These are phyloP conservation scores for Solanum verrucosum DNA, from an alignment of 257 asterid genomes.

Conservation along the genomic window DNA sequence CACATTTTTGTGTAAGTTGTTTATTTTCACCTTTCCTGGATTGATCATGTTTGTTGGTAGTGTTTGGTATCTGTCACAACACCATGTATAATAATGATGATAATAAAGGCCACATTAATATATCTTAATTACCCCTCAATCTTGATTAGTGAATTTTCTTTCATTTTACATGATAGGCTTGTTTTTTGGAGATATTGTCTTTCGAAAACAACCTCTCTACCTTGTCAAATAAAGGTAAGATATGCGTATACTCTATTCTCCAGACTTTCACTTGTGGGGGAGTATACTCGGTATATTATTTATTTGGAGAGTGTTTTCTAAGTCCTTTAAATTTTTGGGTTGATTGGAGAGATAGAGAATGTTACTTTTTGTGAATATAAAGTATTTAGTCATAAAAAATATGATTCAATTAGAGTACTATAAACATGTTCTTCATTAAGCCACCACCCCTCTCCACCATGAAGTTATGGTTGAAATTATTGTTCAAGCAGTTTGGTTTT, in stretches of 20 bases:
- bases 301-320: not conserved
- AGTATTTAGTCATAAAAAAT: not conserved
- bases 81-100: not conserved
- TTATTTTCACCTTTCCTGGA: not conserved
- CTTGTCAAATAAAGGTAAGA: not conserved
- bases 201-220: no score
- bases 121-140: not conserved
- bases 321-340: not conserved
- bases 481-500: not conserved
- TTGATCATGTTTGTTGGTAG: not conserved
- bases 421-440: not conserved
- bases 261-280: not conserved
- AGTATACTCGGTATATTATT: no score
- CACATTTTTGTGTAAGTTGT: not conserved
- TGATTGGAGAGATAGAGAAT: not conserved
- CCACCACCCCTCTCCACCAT: no score
- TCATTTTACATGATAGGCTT: not conserved
- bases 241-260: not conserved
- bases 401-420: not conserved
- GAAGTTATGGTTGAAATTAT: not conserved
- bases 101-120: not conserved
- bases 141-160: not conserved
- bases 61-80: not conserved
- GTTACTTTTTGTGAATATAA: no score
- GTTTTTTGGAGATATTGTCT: not conserved